A percentile compares a stretch with the other conserved stretches of the same genome.
These are phyloP conservation scores for Pleurotus salmoneostramineus DNA, from an alignment of 768 basidiomycete genomes.

Conservation along the genomic window DNA sequence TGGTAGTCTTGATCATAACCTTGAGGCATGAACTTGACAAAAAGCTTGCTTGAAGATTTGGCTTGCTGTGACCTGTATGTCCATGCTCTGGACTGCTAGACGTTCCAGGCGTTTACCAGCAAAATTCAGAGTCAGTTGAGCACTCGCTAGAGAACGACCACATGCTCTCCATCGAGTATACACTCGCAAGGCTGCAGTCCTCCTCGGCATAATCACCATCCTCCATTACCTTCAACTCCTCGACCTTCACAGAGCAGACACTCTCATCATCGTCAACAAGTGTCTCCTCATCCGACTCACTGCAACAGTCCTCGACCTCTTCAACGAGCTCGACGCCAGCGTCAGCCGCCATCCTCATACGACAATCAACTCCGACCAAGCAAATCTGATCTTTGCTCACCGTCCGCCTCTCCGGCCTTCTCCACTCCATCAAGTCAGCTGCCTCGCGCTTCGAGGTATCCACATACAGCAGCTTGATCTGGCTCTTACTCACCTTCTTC, in stretches of 20 bases:
- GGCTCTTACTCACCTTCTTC: constrained; percentile 3
- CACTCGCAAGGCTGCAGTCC: not conserved
- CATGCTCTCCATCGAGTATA: constrained; percentile 7
- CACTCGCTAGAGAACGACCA: not conserved
- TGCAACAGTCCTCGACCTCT: not conserved
- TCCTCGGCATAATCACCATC: not conserved
- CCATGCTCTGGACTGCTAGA: too few relatives aligned
- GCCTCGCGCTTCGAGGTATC: not conserved
- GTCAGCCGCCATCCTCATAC: not conserved
- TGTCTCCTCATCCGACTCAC: not conserved
- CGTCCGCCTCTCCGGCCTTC: not conserved
- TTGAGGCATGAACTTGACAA: too few relatives aligned
- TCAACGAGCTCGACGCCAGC: constrained; percentile 3
- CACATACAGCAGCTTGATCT: not conserved
- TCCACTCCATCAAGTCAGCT: not conserved
- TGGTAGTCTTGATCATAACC: too few relatives aligned
- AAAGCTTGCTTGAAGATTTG: too few relatives aligned
- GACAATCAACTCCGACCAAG: constrained; percentile 1
- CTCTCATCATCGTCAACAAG: not conserved
- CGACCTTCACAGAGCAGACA: not conserved
- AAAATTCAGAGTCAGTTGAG: constrained; percentile 2
- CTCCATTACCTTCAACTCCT: not conserved
- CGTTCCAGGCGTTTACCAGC: not conserved
- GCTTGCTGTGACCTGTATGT: too few relatives aligned
- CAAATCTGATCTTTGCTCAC: constrained; percentile 5